A percentile compares a stretch with the other conserved stretches of the same genome.
Conservation (phyloP, 140 eudicot genomes). For the Stevia rebaudiana region DNA sequence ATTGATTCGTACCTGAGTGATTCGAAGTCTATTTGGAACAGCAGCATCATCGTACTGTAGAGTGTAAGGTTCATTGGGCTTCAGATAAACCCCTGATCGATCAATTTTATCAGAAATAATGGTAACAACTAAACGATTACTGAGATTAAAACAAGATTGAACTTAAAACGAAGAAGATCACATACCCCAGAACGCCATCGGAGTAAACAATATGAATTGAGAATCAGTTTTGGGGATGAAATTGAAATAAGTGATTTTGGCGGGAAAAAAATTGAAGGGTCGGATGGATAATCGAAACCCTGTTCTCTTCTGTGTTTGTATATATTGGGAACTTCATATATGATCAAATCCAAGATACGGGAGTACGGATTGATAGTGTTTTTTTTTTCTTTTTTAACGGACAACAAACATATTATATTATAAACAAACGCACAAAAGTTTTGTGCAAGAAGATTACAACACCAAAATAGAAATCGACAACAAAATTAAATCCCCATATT, state of each 20-base stretch:
- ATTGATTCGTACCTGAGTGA: slow-evolving; percentile 21
- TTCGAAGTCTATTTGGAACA: slow-evolving; percentile 24
- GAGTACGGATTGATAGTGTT: not conserved
- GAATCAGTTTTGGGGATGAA: not conserved
- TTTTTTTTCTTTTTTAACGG: not conserved
- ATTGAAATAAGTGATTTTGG: slow-evolving; percentile 12
- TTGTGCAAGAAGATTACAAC: too few relatives aligned
- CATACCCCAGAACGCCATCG: slow-evolving; percentile 30
- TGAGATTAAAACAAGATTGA: not conserved
- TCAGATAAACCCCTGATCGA: slow-evolving; percentile 21
- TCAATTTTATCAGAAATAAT: not conserved
- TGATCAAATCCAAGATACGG: not conserved
- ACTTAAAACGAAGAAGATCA: not conserved
- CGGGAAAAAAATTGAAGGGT: slow-evolving; percentile 7
- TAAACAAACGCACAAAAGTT: too few relatives aligned
- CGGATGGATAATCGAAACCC: too few relatives aligned
- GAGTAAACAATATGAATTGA: not conserved
- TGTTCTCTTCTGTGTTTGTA: too few relatives aligned
- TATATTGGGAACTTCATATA: too few relatives aligned
- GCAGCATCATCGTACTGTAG: slow-evolving; percentile 3
- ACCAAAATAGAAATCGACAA: too few relatives aligned
- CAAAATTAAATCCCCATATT: too few relatives aligned
- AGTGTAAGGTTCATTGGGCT: slow-evolving; percentile 30
- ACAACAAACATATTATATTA: too few relatives aligned
- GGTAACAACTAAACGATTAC: not conserved